Percentiles rank a stretch among this genome's conserved stretches.
These are phyloP conservation scores for Penicillium rolfsii DNA, from an alignment of 2,329 filamentous ascomycete genomes.

Conservation along the genomic window DNA sequence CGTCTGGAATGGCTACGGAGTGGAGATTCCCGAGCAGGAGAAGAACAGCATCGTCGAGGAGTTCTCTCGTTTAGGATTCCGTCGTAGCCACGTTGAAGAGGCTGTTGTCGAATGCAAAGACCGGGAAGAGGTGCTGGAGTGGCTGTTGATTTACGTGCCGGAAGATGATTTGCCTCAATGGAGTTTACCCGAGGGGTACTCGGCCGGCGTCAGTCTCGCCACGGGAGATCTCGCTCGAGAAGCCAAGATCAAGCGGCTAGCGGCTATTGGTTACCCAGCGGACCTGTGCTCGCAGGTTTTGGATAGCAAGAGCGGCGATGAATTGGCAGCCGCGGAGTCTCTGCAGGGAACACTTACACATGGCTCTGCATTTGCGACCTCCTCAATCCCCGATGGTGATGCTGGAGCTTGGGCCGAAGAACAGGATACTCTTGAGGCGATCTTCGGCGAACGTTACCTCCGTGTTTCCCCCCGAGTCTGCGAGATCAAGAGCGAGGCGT, in stretches of 20 bases:
- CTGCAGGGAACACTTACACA: slow-evolving; percentile 71
- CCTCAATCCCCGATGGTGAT: slow-evolving; percentile 36
- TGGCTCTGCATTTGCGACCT: slow-evolving; percentile 37
- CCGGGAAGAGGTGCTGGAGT: slow-evolving; percentile 88
- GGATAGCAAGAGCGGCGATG: slow-evolving; percentile 70
- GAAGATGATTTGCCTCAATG: slow-evolving; percentile 94
- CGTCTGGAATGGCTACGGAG: slow-evolving; percentile 82
- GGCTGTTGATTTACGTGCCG: slow-evolving; percentile 94
- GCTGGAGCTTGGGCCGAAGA: slow-evolving; percentile 79
- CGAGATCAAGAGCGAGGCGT: slow-evolving; percentile 66
- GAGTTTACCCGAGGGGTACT: slow-evolving; percentile 89
- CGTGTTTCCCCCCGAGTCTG: slow-evolving; percentile 66
- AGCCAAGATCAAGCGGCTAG: slow-evolving; percentile 77
- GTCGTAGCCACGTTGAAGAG: slow-evolving; percentile 86
- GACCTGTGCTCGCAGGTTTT: slow-evolving; percentile 82
- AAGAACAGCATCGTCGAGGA: slow-evolving; percentile 69
- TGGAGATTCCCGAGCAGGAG: slow-evolving; percentile 64
- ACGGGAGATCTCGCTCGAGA: slow-evolving; percentile 80
- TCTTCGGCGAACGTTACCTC: slow-evolving; percentile 75
- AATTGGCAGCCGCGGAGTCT: slow-evolving; percentile 75
- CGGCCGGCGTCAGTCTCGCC: slow-evolving; percentile 84
- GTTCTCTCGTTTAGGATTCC: slow-evolving; percentile 78
- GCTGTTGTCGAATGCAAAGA: slow-evolving; percentile 87
- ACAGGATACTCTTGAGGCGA: slow-evolving; percentile 78
- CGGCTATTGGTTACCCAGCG: slow-evolving; percentile 78